phyloP scores from a whole-genome alignment of 2,329 filamentous ascomycete species.

The Cercospora sp. region DNA sequence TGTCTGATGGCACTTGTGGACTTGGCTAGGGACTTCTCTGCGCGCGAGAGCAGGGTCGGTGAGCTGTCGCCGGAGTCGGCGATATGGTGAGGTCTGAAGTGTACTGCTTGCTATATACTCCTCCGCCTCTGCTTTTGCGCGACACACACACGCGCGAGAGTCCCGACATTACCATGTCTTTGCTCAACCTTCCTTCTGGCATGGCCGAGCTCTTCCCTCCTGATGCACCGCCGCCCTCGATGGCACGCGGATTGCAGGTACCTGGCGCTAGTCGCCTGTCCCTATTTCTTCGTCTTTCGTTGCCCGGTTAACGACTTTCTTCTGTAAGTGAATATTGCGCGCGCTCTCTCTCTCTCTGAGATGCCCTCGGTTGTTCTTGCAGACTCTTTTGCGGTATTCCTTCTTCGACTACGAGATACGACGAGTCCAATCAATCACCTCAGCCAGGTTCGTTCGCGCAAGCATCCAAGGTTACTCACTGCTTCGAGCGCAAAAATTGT shows the following conservation, averaged over 20 bases:
- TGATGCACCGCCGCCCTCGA: neutral
- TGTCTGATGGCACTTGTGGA: neutral
- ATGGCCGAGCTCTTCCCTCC: neutral
- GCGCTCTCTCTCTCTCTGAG: neutral
- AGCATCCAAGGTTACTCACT: slow-evolving; percentile 1
- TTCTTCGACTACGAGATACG: neutral
- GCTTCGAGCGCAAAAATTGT: slow-evolving; percentile 4
- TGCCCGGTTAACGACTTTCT: slow-evolving; percentile 14
- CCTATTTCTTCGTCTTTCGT: slow-evolving; percentile 7
- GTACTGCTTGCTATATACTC: slow-evolving; percentile 17
- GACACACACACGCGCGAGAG: neutral
- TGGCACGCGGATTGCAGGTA: slow-evolving; percentile 5
- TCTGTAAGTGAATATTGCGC: slow-evolving; percentile 9
- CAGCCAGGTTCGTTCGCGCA: slow-evolving; percentile 1
- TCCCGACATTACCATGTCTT: neutral
- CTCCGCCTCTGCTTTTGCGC: neutral
- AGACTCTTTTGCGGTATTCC: neutral
- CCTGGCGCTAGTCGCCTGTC: slow-evolving; percentile 4
- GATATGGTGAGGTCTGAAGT: slow-evolving; percentile 15
- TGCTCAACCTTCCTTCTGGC: neutral
- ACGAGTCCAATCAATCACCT: neutral
- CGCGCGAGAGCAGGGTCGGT: neutral
- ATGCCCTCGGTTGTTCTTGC: slow-evolving; percentile 13
- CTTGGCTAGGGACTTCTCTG: neutral
- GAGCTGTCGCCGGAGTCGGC: slow-evolving; percentile 14